Percentiles rank a stretch among this genome's conserved stretches.
These are phyloP conservation scores for Aquanectria penicillioides DNA, from an alignment of 2,329 filamentous ascomycete species.

Conservation along the genomic window DNA sequence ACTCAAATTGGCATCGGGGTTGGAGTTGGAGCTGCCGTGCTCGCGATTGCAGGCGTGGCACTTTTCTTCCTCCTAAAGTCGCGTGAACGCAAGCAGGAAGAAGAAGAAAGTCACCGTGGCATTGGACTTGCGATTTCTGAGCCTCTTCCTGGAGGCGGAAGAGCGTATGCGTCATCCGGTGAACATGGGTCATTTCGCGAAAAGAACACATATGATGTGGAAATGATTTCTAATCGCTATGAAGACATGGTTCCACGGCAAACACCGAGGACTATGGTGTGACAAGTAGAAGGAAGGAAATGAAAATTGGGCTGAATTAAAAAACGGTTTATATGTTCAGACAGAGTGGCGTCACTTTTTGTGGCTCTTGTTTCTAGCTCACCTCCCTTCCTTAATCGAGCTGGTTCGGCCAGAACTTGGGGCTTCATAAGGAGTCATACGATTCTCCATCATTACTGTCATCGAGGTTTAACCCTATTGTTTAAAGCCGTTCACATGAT, in stretches of 20 bases:
- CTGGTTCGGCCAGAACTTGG: no score
- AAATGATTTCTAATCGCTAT: conserved; percentile 63
- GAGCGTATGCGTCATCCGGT: conserved; percentile 48
- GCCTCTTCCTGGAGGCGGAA: conserved; percentile 59
- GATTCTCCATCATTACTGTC: no score
- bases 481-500: no score
- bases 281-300: conserved; percentile 15
- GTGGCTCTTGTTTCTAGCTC: no score
- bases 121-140: conserved; percentile 58
- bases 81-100: conserved; percentile 44
- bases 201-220: conserved; percentile 56
- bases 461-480: no score
- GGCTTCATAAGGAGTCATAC: no score
- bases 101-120: conserved; percentile 40
- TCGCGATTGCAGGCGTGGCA: conserved; percentile 52
- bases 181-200: conserved; percentile 48
- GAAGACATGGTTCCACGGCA: conserved; percentile 67
- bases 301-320: no score
- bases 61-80: conserved; percentile 47
- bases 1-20: conserved; percentile 62
- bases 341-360: no score
- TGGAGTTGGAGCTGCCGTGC: conserved; percentile 54
- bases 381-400: no score
- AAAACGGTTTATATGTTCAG: no score
- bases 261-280: conserved; percentile 58